Evolutionary conservation across 2,329 filamentous ascomycete genomes (phyloP).

Genomic region (Ophiocordyceps australis): DNA sequence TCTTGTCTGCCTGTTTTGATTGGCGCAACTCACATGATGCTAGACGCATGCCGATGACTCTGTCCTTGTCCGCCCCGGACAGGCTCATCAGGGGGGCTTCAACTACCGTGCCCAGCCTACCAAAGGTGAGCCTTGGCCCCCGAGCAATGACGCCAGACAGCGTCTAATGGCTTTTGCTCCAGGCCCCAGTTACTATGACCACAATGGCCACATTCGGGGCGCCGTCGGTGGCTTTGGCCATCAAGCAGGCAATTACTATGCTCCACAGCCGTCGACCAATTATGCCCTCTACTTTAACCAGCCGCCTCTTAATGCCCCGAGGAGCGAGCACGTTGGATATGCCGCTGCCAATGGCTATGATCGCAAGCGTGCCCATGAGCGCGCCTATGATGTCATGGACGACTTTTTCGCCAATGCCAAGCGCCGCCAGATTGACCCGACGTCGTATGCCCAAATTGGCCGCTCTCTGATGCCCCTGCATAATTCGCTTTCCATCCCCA

Average conservation of each 20-base stretch:
- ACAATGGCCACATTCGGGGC: slow-evolving; percentile 43
- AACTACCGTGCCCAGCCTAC: slow-evolving; percentile 33
- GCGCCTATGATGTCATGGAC: slow-evolving; percentile 73
- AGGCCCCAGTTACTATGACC: slow-evolving; percentile 45
- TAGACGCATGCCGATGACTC: slow-evolving; percentile 90
- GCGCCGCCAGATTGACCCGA: slow-evolving; percentile 75
- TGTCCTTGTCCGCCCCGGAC: slow-evolving; percentile 39
- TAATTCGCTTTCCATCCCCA: slow-evolving; percentile 45
- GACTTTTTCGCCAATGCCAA: slow-evolving; percentile 92
- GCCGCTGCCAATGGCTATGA: slow-evolving; percentile 41
- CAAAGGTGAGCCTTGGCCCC: slow-evolving; percentile 26
- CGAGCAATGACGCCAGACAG: not conserved
- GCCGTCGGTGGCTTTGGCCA: slow-evolving; percentile 36
- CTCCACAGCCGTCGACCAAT: slow-evolving; percentile 31
- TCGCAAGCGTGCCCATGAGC: slow-evolving; percentile 73
- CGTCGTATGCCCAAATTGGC: slow-evolving; percentile 80
- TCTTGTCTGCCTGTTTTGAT: too few species aligned
- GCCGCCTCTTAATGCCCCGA: slow-evolving; percentile 33
- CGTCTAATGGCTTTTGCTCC: slow-evolving; percentile 13
- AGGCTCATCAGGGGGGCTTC: slow-evolving; percentile 32
- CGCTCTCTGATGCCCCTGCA: slow-evolving; percentile 74
- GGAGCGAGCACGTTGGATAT: slow-evolving; percentile 46
- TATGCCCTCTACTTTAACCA: slow-evolving; percentile 68
- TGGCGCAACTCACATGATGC: not conserved
- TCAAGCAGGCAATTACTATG: slow-evolving; percentile 40